A percentile compares a stretch with the other conserved stretches of the same genome.
Conservation (phyloP, 1,284 basidiomycete species). For the Pseudozyma sp. region DNA sequence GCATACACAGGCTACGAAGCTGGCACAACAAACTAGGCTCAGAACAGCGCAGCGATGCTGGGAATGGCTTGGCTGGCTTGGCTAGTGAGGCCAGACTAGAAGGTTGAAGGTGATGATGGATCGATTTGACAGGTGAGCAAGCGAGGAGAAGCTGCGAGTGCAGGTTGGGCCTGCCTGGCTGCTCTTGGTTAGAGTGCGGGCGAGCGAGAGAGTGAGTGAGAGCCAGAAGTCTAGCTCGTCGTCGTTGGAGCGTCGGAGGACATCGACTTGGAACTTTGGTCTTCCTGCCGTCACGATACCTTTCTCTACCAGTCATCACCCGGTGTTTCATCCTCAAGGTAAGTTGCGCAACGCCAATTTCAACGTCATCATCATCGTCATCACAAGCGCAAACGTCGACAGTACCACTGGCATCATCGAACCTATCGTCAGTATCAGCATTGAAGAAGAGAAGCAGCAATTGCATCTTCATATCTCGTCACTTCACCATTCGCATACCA, state of each 20-base stretch:
- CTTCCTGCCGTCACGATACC: slow-evolving; percentile 34
- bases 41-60: too few relatives aligned
- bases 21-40: too few relatives aligned
- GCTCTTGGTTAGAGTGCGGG: not conserved
- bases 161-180: not conserved
- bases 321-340: slow-evolving; percentile 53
- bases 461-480: slow-evolving; percentile 7
- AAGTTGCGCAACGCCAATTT: slow-evolving; percentile 28
- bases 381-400: slow-evolving; percentile 10
- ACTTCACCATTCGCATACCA: not conserved
- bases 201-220: not conserved
- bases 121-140: not conserved
- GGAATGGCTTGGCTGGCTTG: too few relatives aligned
- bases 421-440: slow-evolving; percentile 3
- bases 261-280: slow-evolving; percentile 22
- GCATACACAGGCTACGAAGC: too few relatives aligned
- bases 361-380: slow-evolving; percentile 30
- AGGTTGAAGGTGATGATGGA: too few relatives aligned
- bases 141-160: not conserved
- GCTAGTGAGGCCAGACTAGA: too few relatives aligned
- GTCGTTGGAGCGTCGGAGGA: slow-evolving; percentile 9
- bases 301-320: slow-evolving; percentile 47
- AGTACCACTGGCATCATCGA: slow-evolving; percentile 3
- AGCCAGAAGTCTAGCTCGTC: slow-evolving; percentile 1
- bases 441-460: not conserved